Evolutionary conservation across 441 rosid species (phyloP), one percentile per base, ranked within the genome.

Genomic region (Lagerstroemia fauriei): DNA sequence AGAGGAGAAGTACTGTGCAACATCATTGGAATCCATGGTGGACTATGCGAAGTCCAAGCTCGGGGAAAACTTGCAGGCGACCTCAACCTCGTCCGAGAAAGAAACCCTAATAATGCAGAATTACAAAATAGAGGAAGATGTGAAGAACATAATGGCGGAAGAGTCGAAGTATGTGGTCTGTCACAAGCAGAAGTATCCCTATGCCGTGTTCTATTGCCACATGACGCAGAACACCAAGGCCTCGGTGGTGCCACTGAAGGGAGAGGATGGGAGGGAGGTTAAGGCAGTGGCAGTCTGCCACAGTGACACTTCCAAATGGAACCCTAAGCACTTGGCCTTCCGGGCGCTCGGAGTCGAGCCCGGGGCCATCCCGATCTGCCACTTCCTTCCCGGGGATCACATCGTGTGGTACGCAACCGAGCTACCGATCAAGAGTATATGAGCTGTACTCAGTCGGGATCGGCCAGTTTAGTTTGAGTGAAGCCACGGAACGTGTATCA

Each of bases 281-380:
- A 85, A 92, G 83, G 98, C 99, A 9, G 92, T 89, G 20, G 95
- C 95, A 25, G 90, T 92, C 65, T 95, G 99, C 89, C 98, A 94
- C 87, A 89, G 88, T n/a, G 88, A 95, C 85, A 95, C 98, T 20
- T 92, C 95, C 13, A 89, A 89, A 29, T 95, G 99, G 99, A 94
- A 95, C 90, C 95, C 97, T 0, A 91, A 91, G 86, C 99, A 95
- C 85, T 82, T 94, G 89, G 99, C 99, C 70, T 95, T 95, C 78
- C 95, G 91, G 85, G 91, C 93, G 63, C 94, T 94, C 68, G 90
- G 91, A 27, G 95, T 95, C 68, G 86, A 91, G 92, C 98, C 97
- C 20, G 99, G 97, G 80, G 90, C 89, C 9, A 82, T 91, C 78
- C 98, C 99, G 8, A 66, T 94, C 79, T 93, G 99, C 86, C 99